Evolutionary conservation across 768 basidiomycete species (phyloP).

Genomic region (Boletus rufocinnamomeus): DNA sequence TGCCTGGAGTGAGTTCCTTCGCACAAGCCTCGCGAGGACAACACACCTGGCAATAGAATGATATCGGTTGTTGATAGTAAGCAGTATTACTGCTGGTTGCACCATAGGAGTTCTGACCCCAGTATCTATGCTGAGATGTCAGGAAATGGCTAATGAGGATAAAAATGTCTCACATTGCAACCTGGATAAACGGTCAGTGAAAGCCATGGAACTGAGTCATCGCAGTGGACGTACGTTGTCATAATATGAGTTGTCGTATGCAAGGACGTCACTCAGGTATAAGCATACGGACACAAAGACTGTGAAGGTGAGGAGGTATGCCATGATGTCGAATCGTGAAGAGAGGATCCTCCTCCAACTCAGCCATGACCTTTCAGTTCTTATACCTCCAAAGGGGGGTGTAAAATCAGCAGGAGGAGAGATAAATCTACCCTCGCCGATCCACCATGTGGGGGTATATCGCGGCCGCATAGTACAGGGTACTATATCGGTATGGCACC

Average conservation of each 20-base stretch:
- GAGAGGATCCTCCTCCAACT: neutral
- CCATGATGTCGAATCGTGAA: conserved; percentile 14
- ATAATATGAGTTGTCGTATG: conserved; percentile 58
- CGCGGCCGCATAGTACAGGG: conserved; percentile 4
- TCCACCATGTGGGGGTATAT: conserved; percentile 14
- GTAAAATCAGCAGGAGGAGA: neutral
- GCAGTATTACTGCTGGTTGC: conserved; percentile 52
- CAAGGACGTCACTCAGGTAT: conserved; percentile 28
- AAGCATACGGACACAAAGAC: conserved; percentile 6
- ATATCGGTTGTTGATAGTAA: conserved; percentile 60
- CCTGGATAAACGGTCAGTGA: conserved; percentile 36
- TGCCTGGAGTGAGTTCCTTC: conserved; percentile 4
- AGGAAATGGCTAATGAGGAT: neutral
- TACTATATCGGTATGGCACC: conserved; percentile 16
- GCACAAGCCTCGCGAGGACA: neutral
- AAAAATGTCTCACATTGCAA: conserved; percentile 49
- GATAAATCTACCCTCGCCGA: neutral
- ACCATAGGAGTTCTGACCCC: conserved; percentile 78
- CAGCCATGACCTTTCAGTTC: conserved; percentile 8
- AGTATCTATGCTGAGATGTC: conserved; percentile 47
- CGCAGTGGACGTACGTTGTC: conserved; percentile 55
- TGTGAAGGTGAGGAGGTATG: conserved; percentile 1
- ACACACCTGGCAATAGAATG: conserved; percentile 63
- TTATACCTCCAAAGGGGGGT: conserved; percentile 20
- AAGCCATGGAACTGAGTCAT: neutral